phyloP scores from a whole-genome alignment of 768 basidiomycete species.

The Hygrocybe punicea region DNA sequence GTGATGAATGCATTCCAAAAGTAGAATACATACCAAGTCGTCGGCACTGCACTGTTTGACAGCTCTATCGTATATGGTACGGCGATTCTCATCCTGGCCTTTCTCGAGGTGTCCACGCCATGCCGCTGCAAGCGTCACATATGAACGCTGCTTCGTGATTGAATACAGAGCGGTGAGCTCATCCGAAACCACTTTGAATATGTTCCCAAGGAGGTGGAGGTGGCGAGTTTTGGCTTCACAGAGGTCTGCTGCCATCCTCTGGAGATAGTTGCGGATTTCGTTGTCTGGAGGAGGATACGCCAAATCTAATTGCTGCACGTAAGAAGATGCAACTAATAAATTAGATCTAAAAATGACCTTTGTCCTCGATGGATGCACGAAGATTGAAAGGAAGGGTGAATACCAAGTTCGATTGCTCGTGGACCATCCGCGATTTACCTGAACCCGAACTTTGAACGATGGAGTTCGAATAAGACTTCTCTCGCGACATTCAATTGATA shows the following conservation, averaged over 20 bases:
- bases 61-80: too few species aligned
- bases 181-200: neutral
- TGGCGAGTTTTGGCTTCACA: neutral
- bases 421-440: conserved; percentile 19
- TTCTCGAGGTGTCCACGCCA: too few species aligned
- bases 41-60: too few species aligned
- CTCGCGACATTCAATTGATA: neutral
- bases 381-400: conserved; percentile 18
- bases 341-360: neutral
- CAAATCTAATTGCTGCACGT: neutral
- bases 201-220: neutral
- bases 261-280: neutral
- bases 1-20: too few species aligned
- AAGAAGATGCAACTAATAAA: neutral
- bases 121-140: too few species aligned
- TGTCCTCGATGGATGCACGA: neutral
- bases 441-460: conserved; percentile 18
- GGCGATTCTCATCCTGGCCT: too few species aligned
- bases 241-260: neutral
- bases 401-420: conserved; percentile 13
- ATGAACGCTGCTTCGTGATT: too few species aligned
- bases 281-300: neutral
- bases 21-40: too few species aligned
- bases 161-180: too few species aligned
- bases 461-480: conserved; percentile 12